Evolutionary conservation across 192 early-diverging fungal genomes (phyloP), one percentile per base, ranked within the genome.

Genomic region (Coemansia sp.): DNA sequence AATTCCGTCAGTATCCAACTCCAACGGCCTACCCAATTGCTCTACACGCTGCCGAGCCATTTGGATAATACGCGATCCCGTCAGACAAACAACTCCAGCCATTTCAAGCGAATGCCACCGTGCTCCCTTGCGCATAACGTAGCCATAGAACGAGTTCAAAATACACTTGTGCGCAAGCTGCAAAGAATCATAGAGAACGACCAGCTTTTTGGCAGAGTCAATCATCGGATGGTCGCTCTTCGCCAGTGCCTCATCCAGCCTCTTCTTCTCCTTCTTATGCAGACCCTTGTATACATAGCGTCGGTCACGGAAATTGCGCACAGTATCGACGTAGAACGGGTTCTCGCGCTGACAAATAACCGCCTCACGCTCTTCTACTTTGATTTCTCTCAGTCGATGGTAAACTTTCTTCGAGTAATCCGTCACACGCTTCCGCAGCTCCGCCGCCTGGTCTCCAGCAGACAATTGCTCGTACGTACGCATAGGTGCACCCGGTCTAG

Each of bases 91-190:
- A 29, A 99, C 95, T 22, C 98, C 98, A 0, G 95, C 98, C 98
- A 99, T 99, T 81, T 97, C 95, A 86, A 99, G 91, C 10, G 95
- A 97, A 78, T 95, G 95, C 98, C 98, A 99, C 41, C 98, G 89
- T 2, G 96, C 93, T 6, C 96, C 96, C 86, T 97, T 99, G 66
- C 96, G 85, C 98, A 98, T 99, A 13, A 99, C 97, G 79, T 99
- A 99, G 20, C 97, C 97, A 70, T 99, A 99, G 78, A 98, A 99
- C 12, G 96, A 98, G 77, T 93, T 92, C 31, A 92, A 80, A 81
- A 94, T 92, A 79, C 92, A 96, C 87, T 99, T 99, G 87, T 99
- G 98, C 31, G 98, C 98, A 40, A 97, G 76, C 75, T 99, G 98
- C 58, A 99, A 87, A 18, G 98, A 99, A 76, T 99, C 98, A 70